Percentiles rank a stretch among this genome's conserved stretches.
phyloP scores from a whole-genome alignment of 345 rosid genomes.

The Conringia planisiliqua region DNA sequence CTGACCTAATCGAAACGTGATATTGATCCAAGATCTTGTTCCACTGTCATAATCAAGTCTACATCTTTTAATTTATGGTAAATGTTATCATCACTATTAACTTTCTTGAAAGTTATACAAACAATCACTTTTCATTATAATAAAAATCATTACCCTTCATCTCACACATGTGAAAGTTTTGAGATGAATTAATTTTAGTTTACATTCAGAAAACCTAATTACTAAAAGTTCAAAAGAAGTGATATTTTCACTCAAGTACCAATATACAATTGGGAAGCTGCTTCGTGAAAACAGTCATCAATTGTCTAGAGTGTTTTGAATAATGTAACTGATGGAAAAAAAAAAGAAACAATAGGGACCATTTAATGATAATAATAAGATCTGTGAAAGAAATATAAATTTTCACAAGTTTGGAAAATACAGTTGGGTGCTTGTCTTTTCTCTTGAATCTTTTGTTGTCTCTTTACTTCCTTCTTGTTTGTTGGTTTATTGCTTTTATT shows the following conservation, averaged over 20 bases:
- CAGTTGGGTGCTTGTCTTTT: constrained; percentile 35
- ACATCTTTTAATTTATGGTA: constrained; percentile 15
- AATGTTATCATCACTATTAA: constrained; percentile 13
- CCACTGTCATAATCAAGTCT: constrained; percentile 9
- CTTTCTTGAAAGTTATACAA: constrained; percentile 4
- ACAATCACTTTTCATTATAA: neutral
- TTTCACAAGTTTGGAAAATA: constrained; percentile 10
- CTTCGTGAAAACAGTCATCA: neutral
- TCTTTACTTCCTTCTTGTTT: constrained; percentile 35
- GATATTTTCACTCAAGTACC: neutral
- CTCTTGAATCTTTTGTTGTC: constrained; percentile 31
- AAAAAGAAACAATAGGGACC: constrained; percentile 23
- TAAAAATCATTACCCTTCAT: neutral
- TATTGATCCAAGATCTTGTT: constrained; percentile 31
- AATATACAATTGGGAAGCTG: neutral
- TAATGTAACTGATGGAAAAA: neutral
- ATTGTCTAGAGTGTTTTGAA: neutral
- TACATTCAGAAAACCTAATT: neutral
- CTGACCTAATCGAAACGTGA: constrained; percentile 28
- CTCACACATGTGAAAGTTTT: constrained; percentile 2
- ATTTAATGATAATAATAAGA: constrained; percentile 8
- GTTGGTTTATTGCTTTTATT: constrained; percentile 29
- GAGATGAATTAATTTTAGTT: neutral
- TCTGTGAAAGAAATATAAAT: constrained; percentile 15
- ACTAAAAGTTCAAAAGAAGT: neutral